Conservation (phyloP, 768 basidiomycete genomes). For the Amanita muscaria region DNA sequence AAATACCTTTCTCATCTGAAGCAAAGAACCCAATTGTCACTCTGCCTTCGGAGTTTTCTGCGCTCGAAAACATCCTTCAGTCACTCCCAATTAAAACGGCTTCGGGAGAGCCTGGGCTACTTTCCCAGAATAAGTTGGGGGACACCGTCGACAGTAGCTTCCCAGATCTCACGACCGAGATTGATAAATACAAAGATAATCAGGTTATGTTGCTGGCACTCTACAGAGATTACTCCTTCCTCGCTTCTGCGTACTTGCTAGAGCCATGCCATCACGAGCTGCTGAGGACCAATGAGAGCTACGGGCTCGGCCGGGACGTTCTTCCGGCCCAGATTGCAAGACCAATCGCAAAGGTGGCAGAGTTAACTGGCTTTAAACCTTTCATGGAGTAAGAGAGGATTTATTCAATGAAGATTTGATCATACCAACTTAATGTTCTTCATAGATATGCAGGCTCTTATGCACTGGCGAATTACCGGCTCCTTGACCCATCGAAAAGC, state of each 20-base stretch:
- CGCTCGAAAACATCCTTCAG: slow-evolving; percentile 19
- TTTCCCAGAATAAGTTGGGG: slow-evolving; percentile 19
- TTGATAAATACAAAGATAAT: slow-evolving; percentile 17
- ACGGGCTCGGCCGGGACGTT: slow-evolving; percentile 18
- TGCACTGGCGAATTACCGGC: slow-evolving; percentile 20
- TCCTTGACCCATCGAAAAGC: slow-evolving; percentile 15
- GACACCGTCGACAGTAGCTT: slow-evolving; percentile 20
- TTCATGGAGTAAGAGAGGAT: slow-evolving; percentile 21
- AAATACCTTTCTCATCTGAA: too few relatives aligned
- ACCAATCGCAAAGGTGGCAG: slow-evolving; percentile 20
- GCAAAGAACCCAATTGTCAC: slow-evolving; percentile 17
- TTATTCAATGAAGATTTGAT: background rate
- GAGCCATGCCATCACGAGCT: slow-evolving; percentile 22
- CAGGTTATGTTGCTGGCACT: slow-evolving; percentile 10
- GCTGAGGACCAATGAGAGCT: slow-evolving; percentile 15
- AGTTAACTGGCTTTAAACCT: slow-evolving; percentile 16
- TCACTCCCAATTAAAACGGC: slow-evolving; percentile 23
- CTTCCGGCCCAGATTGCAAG: slow-evolving; percentile 19
- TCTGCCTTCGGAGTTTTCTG: slow-evolving; percentile 18
- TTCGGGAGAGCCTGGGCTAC: slow-evolving; percentile 21
- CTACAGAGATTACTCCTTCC: slow-evolving; percentile 15
- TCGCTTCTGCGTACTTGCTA: slow-evolving; percentile 23
- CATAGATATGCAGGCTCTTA: slow-evolving; percentile 18
- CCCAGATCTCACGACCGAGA: slow-evolving; percentile 14
- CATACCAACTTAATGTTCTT: background rate